These are phyloP conservation scores for Cladosporium cucumerinum DNA, from an alignment of 2,329 filamentous ascomycete genomes.

Conservation along the genomic window DNA sequence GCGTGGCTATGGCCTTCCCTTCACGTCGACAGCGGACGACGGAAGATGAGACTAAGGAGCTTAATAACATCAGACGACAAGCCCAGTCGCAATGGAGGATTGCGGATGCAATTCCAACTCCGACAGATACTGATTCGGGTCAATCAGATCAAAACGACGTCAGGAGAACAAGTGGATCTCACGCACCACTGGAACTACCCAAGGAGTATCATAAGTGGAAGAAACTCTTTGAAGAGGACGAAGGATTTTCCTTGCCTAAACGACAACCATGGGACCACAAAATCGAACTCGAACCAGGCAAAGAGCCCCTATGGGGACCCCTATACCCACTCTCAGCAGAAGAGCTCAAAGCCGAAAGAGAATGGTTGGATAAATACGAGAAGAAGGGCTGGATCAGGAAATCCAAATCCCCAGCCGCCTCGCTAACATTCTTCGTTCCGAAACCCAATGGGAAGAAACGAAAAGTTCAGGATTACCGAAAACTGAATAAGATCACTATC, in stretches of 20 bases:
- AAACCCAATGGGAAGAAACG: slow-evolving; percentile 25
- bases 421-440: slow-evolving; percentile 25
- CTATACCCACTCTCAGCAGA: slow-evolving; percentile 17
- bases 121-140: slow-evolving; percentile 15
- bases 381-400: slow-evolving; percentile 16
- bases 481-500: slow-evolving; percentile 29
- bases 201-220: slow-evolving; percentile 20
- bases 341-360: slow-evolving; percentile 14
- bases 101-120: slow-evolving; percentile 5
- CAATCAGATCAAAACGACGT: slow-evolving; percentile 5
- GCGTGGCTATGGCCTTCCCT: slow-evolving; percentile 14
- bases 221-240: slow-evolving; percentile 21
- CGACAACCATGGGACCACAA: slow-evolving; percentile 19
- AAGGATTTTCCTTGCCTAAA: slow-evolving; percentile 19
- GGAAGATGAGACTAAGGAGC: slow-evolving; percentile 19
- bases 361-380: slow-evolving; percentile 16
- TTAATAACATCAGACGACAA: slow-evolving; percentile 9
- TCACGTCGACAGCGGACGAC: slow-evolving; percentile 10
- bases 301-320: slow-evolving; percentile 17
- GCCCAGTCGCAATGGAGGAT: slow-evolving; percentile 4
- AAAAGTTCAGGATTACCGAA: slow-evolving; percentile 27
- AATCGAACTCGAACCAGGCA: slow-evolving; percentile 14
- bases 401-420: slow-evolving; percentile 9
- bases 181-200: slow-evolving; percentile 10
- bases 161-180: slow-evolving; percentile 8